phyloP scores from a whole-genome alignment of 305 asterid genomes.

The Fraxinus latifolia region DNA sequence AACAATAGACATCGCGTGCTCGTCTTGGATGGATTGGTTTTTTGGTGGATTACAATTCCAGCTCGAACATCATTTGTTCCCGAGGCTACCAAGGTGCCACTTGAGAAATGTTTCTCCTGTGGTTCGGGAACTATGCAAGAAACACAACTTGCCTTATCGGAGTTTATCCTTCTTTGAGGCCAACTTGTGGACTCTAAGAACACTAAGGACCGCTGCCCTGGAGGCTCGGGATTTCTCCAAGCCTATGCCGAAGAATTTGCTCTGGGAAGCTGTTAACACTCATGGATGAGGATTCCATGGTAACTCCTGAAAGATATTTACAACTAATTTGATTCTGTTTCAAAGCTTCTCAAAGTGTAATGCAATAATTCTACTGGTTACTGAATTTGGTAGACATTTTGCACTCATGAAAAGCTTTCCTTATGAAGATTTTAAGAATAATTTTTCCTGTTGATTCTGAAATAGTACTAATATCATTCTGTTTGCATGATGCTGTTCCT shows the following conservation, averaged over 20 bases:
- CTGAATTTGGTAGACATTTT: slow-evolving; percentile 6
- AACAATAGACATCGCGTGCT: slow-evolving; percentile 57
- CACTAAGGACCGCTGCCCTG: slow-evolving; percentile 48
- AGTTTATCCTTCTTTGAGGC: slow-evolving; percentile 56
- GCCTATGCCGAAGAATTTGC: slow-evolving; percentile 49
- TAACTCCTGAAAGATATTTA: neutral
- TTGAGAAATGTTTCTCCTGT: slow-evolving; percentile 60
- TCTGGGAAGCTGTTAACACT: slow-evolving; percentile 68
- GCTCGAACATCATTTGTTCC: slow-evolving; percentile 71
- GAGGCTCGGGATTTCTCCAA: slow-evolving; percentile 44
- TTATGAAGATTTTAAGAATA: neutral
- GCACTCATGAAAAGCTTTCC: neutral
- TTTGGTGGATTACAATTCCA: slow-evolving; percentile 75
- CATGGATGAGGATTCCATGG: slow-evolving; percentile 42
- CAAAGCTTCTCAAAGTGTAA: neutral
- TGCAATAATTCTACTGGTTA: slow-evolving; percentile 3
- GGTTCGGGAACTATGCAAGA: slow-evolving; percentile 62
- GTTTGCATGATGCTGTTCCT: neutral
- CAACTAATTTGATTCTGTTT: neutral
- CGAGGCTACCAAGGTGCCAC: slow-evolving; percentile 71
- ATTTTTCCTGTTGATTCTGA: neutral
- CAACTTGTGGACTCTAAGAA: slow-evolving; percentile 41
- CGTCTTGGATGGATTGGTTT: slow-evolving; percentile 76
- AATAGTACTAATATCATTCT: neutral
- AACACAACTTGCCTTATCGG: slow-evolving; percentile 55